These are phyloP conservation scores for Choricystis sp. DNA, from an alignment of 139 green algal genomes.

Conservation along the genomic window DNA sequence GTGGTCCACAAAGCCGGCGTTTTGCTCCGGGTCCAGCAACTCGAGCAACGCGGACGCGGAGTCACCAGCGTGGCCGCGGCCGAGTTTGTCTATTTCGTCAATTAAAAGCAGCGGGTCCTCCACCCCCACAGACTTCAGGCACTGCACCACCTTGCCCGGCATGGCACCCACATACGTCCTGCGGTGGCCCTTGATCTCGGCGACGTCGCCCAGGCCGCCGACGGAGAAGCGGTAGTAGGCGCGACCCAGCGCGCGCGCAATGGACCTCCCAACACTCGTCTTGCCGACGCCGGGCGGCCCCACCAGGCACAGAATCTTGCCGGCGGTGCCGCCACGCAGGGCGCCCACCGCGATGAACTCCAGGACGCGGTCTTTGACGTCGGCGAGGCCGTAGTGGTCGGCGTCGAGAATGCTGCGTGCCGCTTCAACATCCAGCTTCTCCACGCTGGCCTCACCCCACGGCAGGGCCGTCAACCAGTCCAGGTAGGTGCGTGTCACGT, in stretches of 20 bases:
- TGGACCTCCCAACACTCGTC: slow-evolving; percentile 73
- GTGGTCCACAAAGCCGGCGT: slow-evolving; percentile 83
- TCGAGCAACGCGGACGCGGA: slow-evolving; percentile 87
- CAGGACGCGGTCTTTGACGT: slow-evolving; percentile 93
- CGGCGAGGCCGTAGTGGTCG: slow-evolving; percentile 87
- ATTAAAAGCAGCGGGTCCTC: slow-evolving; percentile 92
- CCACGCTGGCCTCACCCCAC: slow-evolving; percentile 59
- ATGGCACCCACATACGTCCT: slow-evolving; percentile 97
- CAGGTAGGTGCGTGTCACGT: slow-evolving; percentile 90
- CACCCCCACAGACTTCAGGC: slow-evolving; percentile 68
- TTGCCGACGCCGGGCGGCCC: slow-evolving; percentile 90
- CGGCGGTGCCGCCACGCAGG: slow-evolving; percentile 56
- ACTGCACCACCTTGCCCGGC: slow-evolving; percentile 97
- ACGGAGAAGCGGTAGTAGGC: slow-evolving; percentile 88
- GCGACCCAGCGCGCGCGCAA: slow-evolving; percentile 64
- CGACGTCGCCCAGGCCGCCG: slow-evolving; percentile 82
- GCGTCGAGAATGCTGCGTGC: slow-evolving; percentile 73
- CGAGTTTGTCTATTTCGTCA: slow-evolving; percentile 96
- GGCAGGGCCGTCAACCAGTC: slow-evolving; percentile 91
- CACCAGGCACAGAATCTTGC: slow-evolving; percentile 92
- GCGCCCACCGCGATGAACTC: slow-evolving; percentile 91
- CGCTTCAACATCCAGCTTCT: slow-evolving; percentile 69
- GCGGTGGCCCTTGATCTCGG: slow-evolving; percentile 90
- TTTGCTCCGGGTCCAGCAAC: slow-evolving; percentile 97
- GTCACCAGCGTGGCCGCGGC: slow-evolving; percentile 58